Base-by-base conservation (phyloP, 1,284 basidiomycete species). In the Chalciporus sp. region DNA sequence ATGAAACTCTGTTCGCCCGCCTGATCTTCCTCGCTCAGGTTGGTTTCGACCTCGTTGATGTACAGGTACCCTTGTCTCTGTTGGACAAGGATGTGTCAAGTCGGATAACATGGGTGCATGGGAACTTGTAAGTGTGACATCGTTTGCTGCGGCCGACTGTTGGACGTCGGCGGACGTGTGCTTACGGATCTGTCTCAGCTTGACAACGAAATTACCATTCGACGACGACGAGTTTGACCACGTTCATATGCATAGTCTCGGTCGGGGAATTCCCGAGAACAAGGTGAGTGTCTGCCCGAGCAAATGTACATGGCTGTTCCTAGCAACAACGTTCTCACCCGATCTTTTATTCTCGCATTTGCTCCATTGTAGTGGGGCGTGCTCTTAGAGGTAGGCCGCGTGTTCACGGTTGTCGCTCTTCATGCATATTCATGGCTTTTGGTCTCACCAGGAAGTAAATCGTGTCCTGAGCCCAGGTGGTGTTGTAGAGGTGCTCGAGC, bases 141-240 rank as follows among this genome's bases (percentile, higher is more conserved):
- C 5, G 8, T 12, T 10, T 14, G 16, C 44, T 19, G 29, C 26
- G 17, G 42, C 27, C 45, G 42, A 17, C n/a, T 48, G 50, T 23
- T 35, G 53, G 54, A 40, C 42, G 54, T 31, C 29, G n/a, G 29
- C 39, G 53, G 51, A 63, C 43, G 42, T 6, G 27, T 16, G 17
- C 42, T 44, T 10, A 8, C 29, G 16, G 16, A 33, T 8, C 28
- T 20, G 16, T 44, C 20, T 19, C 58, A 90, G 88, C 68, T 68
- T 90, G 59, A 86, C 87, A 39, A 87, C 81, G 9, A 85, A 78
- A 60, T 74, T 90, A 12, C 88, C 88, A 1, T 90, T 90, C 61
- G 86, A 88, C 16, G 88, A 90, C 53, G 86, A 90, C 56, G 81
- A 86, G 60, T 90, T 90, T 57, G 88, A 90, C 65, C 82, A 86